Base-by-base conservation (phyloP, 129 eudicot genomes). In the Chrysanthemum lavandulifolium region DNA sequence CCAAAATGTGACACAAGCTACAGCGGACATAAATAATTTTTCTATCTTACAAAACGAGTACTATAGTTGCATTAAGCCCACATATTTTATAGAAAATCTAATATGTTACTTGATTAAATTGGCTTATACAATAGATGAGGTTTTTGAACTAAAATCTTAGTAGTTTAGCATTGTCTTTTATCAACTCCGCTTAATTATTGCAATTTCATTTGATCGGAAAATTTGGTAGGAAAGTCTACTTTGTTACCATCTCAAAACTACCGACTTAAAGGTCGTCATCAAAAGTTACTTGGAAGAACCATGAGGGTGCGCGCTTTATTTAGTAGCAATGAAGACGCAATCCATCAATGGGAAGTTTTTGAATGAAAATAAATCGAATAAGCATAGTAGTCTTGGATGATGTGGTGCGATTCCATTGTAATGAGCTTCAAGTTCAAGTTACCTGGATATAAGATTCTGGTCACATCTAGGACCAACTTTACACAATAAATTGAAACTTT, bases 401-500 rank as follows among this genome's bases (percentile, higher is more conserved):
- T 50, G 79, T 67, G 71, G 76, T 60, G 59, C 31, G 50, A 63
- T 29, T 33, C 68, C 51, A 9, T 63, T 33, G 18, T 63, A 13
- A n/a, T 0, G 68, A 10, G 3, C 21, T 13, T 63, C 21, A 63
- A 15, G 68, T 63, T 63, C 68, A 14, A 63, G 27, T n/a, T 15
- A 63, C 68, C 40, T 63, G 68, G 68, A 63, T 63, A 63, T 23
- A 63, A 33, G 68, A 63, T 79, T 73, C 55, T 79, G 66, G 75
- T 79, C 51, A 79, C 83, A 66, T 67, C 83, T 2, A 67, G 79
- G 48, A 73, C 19, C 49, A 54, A 15, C 4, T 74, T 74, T 14
- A 63, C 83, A 51, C 43, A 53, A 36, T 51, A 23, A 57, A 45
- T 48, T 79, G 71, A 16, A 80, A 3, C 53, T 27, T 10, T 52